A percentile compares a stretch with the other conserved stretches of the same genome.
Evolutionary conservation across 306 rosid species (phyloP).

Genomic region (Acacia crassicarpa): DNA sequence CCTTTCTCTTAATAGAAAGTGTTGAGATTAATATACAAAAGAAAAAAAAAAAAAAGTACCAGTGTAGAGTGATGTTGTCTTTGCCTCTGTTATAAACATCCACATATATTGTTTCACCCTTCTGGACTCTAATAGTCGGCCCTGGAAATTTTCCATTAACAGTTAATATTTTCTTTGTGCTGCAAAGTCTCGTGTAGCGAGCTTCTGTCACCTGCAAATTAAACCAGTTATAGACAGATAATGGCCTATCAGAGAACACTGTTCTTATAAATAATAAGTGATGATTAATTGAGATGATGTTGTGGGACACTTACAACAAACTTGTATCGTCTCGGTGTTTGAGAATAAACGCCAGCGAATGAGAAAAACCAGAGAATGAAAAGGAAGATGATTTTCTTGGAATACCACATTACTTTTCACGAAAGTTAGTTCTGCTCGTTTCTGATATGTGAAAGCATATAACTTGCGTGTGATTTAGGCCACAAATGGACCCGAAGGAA

Average conservation of each 20-base stretch:
- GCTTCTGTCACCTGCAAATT: conserved; percentile 35
- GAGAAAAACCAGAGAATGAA: neutral
- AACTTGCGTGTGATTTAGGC: neutral
- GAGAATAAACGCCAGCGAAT: neutral
- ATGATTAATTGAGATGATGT: neutral
- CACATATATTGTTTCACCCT: conserved; percentile 37
- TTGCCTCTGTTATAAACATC: conserved; percentile 41
- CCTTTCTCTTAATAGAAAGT: neutral
- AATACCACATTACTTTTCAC: neutral
- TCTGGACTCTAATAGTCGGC: conserved; percentile 19
- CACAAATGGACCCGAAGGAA: neutral
- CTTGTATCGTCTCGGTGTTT: neutral
- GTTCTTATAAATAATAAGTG: neutral
- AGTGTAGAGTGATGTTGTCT: conserved; percentile 28
- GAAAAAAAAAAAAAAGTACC: neutral
- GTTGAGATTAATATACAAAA: neutral
- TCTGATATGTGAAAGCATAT: neutral
- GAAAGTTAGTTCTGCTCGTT: neutral
- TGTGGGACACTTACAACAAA: neutral
- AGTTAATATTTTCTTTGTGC: conserved; percentile 30
- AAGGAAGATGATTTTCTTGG: neutral
- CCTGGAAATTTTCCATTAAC: conserved; percentile 48
- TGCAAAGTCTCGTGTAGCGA: conserved; percentile 36
- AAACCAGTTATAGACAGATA: neutral
- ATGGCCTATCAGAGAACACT: neutral